phyloP scores from a whole-genome alignment of 192 early-diverging fungal species.

The Linnemannia hyalina region DNA sequence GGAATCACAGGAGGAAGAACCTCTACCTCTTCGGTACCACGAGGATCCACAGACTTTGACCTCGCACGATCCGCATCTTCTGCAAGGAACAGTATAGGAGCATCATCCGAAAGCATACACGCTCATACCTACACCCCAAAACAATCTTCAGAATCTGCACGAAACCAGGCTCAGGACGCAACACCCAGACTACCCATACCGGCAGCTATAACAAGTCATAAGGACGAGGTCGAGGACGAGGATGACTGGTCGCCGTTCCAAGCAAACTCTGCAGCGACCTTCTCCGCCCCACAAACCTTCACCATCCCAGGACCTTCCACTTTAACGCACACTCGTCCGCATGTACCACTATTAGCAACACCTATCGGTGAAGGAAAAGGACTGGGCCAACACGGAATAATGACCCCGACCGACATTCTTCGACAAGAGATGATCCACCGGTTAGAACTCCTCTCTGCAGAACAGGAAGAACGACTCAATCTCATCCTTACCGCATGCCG shows the following conservation, averaged over 20 bases:
- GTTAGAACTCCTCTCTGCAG: slow-evolving; percentile 32
- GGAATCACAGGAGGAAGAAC: not conserved
- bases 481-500: slow-evolving; percentile 16
- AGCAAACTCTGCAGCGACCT: slow-evolving; percentile 14
- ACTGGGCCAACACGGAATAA: not conserved
- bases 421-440: slow-evolving; percentile 41
- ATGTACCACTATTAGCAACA: not conserved
- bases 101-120: not conserved
- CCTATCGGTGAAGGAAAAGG: not conserved
- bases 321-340: not conserved
- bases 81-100: not conserved
- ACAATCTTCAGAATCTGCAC: not conserved
- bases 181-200: not conserved
- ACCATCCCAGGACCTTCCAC: not conserved
- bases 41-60: not conserved
- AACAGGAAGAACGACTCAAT: slow-evolving; percentile 37
- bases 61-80: not conserved
- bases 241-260: slow-evolving; percentile 37
- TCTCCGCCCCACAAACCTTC: not conserved
- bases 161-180: not conserved
- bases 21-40: not conserved
- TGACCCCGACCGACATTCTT: not conserved
- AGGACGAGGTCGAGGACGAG: not conserved
- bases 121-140: not conserved
- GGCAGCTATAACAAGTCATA: not conserved